Conservation (phyloP, 495 filamentous ascomycete species). For the Penicillium paradoxum region DNA sequence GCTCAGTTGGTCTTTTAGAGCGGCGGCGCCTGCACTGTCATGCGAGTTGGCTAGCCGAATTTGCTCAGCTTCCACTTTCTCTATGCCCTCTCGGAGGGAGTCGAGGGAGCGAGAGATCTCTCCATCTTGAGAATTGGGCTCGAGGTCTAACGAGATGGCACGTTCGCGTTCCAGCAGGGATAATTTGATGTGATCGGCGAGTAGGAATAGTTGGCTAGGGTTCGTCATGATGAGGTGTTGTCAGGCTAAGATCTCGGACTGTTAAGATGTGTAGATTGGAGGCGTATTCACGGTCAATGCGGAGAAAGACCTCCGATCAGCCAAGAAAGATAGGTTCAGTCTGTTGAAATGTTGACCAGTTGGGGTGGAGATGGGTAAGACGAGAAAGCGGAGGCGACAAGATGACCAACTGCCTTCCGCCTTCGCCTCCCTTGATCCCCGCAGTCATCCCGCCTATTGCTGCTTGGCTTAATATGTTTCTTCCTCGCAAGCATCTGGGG, state of each 20-base stretch:
- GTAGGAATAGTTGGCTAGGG: constrained; percentile 49
- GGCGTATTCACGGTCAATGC: constrained; percentile 3
- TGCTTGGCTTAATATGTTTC: not conserved
- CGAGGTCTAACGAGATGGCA: constrained; percentile 78
- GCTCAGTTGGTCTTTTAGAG: constrained; percentile 68
- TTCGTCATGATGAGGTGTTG: constrained; percentile 49
- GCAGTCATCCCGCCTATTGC: constrained; percentile 13
- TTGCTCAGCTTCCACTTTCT: constrained; percentile 64
- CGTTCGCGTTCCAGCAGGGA: constrained; percentile 77
- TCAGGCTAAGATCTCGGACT: not conserved
- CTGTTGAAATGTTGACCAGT: not conserved
- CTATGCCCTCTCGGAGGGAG: constrained; percentile 76
- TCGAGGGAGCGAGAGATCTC: constrained; percentile 87
- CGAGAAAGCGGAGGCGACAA: constrained; percentile 12
- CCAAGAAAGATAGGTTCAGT: not conserved
- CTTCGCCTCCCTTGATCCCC: constrained; percentile 11
- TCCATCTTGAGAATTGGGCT: constrained; percentile 78
- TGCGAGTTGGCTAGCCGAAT: constrained; percentile 54
- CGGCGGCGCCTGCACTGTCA: constrained; percentile 48
- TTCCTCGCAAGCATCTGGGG: not conserved
- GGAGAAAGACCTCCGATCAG: constrained; percentile 3
- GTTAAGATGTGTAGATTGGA: not conserved
- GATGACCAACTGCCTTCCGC: constrained; percentile 24
- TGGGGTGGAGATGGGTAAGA: constrained; percentile 7
- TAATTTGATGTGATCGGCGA: constrained; percentile 53